These are phyloP conservation scores for Cystofilobasidium bisporidii DNA, from an alignment of 768 basidiomycete species.

Conservation along the genomic window DNA sequence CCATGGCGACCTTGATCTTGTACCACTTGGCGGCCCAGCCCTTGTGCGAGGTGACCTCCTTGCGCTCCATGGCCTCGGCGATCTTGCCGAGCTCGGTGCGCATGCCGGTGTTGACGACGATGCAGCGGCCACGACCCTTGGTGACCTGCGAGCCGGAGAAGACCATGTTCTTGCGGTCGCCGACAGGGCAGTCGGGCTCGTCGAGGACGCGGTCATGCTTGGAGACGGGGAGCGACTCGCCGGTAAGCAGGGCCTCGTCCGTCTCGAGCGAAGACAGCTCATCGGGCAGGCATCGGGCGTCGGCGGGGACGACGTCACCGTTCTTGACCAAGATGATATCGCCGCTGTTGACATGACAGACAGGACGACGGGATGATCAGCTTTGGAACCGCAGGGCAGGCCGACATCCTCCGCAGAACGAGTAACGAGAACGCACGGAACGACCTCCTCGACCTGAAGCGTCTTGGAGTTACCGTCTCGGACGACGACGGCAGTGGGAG, in stretches of 20 bases:
- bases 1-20: constrained; percentile 46
- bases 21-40: constrained; percentile 37
- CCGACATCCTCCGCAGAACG: too few relatives aligned
- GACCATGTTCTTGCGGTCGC: constrained; percentile 45
- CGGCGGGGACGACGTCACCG: constrained; percentile 44
- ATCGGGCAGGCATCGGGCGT: constrained; percentile 44
- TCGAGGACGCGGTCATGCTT: constrained; percentile 41
- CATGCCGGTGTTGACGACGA: constrained; percentile 50
- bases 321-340: constrained; percentile 44
- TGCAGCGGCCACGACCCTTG: constrained; percentile 48
- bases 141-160: constrained; percentile 44
- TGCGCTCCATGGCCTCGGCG: constrained; percentile 40
- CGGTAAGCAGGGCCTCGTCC: constrained; percentile 50
- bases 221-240: constrained; percentile 49
- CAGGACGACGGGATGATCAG: too few relatives aligned
- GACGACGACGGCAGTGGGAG: constrained; percentile 40
- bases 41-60: constrained; percentile 34
- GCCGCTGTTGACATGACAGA: constrained; percentile 32
- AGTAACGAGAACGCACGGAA: constrained; percentile 30
- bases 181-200: constrained; percentile 41
- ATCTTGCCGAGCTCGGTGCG: constrained; percentile 46
- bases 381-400: too few relatives aligned
- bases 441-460: constrained; percentile 37
- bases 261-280: constrained; percentile 45
- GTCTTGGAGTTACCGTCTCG: constrained; percentile 33